These are phyloP conservation scores for Periglandula ipomoeae DNA, from an alignment of 2,329 filamentous ascomycete species.

Conservation along the genomic window DNA sequence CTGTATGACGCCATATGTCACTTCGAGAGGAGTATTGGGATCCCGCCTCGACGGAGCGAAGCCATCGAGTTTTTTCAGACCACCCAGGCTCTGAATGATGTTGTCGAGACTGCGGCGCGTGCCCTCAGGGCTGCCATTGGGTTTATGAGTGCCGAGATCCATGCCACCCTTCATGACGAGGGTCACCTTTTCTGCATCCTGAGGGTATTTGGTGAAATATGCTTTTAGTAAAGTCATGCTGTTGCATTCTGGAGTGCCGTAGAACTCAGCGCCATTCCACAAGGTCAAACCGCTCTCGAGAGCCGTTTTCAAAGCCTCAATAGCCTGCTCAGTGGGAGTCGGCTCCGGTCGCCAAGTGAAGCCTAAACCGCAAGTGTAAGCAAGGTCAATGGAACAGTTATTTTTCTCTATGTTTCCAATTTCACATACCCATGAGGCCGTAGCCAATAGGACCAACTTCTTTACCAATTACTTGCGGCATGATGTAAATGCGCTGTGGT, in stretches of 20 bases:
- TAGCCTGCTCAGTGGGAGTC: conserved; percentile 34
- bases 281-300: conserved; percentile 35
- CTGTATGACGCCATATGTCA: too few species aligned
- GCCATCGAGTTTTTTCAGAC: conserved; percentile 50
- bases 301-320: conserved; percentile 47
- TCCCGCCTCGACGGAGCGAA: conserved; percentile 53
- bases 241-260: conserved; percentile 50
- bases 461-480: conserved; percentile 23
- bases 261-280: conserved; percentile 59
- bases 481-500: too few species aligned
- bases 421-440: conserved; percentile 44
- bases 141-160: conserved; percentile 19
- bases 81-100: conserved; percentile 39
- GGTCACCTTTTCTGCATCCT: conserved; percentile 52
- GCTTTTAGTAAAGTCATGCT: conserved; percentile 48
- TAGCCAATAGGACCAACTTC: conserved; percentile 41
- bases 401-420: neutral
- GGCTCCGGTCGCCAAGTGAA: conserved; percentile 33
- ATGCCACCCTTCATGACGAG: conserved; percentile 53
- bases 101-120: conserved; percentile 51
- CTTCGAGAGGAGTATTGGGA: conserved; percentile 34
- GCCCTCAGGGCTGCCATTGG: conserved; percentile 43
- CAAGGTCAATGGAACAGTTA: neutral
- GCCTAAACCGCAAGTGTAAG: conserved; percentile 19
- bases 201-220: conserved; percentile 56